These are phyloP conservation scores for Triangularia verruculosa DNA, from an alignment of 2,329 filamentous ascomycete genomes.

Conservation along the genomic window DNA sequence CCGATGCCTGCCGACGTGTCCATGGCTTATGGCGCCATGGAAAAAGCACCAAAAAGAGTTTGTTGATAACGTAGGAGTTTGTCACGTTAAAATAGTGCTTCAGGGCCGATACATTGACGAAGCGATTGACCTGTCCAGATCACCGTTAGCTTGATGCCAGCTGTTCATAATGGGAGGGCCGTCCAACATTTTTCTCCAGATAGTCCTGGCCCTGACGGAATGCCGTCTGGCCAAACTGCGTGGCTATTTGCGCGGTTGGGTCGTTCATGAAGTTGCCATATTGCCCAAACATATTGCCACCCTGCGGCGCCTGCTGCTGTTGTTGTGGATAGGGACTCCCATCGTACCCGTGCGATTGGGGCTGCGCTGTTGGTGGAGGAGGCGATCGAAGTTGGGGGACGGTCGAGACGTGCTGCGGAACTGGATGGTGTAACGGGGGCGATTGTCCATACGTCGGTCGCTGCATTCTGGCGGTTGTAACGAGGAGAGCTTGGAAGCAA, in stretches of 20 bases:
- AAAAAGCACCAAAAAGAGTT: constrained; percentile 89
- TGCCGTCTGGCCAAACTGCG: constrained; percentile 89
- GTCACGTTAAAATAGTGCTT: constrained; percentile 99
- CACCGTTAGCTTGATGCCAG: constrained; percentile 26
- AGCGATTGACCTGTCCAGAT: constrained; percentile 52
- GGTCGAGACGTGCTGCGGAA: constrained; percentile 96
- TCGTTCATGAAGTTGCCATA: constrained; percentile 96
- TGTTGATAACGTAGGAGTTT: constrained; percentile 93
- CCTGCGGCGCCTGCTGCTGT: constrained; percentile 49
- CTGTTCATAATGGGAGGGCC: not conserved
- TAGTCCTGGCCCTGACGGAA: constrained; percentile 91
- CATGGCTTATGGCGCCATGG: constrained; percentile 97
- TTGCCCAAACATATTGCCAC: constrained; percentile 58
- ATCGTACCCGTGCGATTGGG: constrained; percentile 59
- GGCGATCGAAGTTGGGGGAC: constrained; percentile 96
- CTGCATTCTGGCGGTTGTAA: constrained; percentile 63
- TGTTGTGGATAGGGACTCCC: constrained; percentile 73
- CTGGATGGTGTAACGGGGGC: constrained; percentile 92
- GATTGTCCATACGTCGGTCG: constrained; percentile 81
- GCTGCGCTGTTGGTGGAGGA: constrained; percentile 70
- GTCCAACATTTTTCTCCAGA: constrained; percentile 84
- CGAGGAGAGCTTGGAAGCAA: not conserved
- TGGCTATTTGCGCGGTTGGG: constrained; percentile 88
- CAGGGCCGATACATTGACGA: constrained; percentile 85
- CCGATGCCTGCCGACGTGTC: constrained; percentile 72